These are phyloP conservation scores for Litsea cubeba DNA, from an alignment of 164 flowering plant species.

Conservation along the genomic window DNA sequence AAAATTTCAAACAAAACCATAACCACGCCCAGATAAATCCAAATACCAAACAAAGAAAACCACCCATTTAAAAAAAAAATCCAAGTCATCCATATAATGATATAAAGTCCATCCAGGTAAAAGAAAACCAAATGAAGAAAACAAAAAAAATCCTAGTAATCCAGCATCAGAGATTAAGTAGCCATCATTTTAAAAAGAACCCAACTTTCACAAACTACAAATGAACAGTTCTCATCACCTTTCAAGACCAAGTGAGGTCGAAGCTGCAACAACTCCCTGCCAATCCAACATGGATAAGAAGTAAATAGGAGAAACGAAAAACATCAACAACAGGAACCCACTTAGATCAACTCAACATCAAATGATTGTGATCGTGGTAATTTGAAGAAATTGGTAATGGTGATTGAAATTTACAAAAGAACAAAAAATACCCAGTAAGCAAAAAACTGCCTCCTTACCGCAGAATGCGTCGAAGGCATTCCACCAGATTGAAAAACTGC, in stretches of 20 bases:
- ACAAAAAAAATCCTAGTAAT: no score
- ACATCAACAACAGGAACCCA: neutral
- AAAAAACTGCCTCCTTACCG: slow-evolving; percentile 32
- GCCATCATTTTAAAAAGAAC: no score
- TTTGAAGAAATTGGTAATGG: no score
- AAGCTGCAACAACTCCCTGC: slow-evolving; percentile 49
- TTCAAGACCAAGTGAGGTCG: slow-evolving; percentile 72
- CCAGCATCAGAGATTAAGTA: no score
- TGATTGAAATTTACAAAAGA: no score
- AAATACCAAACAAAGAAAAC: no score
- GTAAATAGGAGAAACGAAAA: neutral
- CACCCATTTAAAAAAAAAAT: neutral
- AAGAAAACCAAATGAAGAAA: no score
- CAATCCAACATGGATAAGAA: neutral
- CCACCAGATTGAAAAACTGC: slow-evolving; percentile 61
- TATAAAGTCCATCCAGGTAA: neutral
- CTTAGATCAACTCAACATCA: no score
- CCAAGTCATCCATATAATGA: neutral
- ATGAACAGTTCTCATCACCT: slow-evolving; percentile 35
- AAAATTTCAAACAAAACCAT: neutral
- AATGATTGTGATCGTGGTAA: no score
- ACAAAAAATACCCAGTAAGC: no score
- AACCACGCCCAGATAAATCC: neutral
- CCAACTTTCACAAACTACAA: no score
- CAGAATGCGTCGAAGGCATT: slow-evolving; percentile 92